These are phyloP conservation scores for Priceomyces castillae DNA, from an alignment of 805 yeast species.

Conservation along the genomic window DNA sequence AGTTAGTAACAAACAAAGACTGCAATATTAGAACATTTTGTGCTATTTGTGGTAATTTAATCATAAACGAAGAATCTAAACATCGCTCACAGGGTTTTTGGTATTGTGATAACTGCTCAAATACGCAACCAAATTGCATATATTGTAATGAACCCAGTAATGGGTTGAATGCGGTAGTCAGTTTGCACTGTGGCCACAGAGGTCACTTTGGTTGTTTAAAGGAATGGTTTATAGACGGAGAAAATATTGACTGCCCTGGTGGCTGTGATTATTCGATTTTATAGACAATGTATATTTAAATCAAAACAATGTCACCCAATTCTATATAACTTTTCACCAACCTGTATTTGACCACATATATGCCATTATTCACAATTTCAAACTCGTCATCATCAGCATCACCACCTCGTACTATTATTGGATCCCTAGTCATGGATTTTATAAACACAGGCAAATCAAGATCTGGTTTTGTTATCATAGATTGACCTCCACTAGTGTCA, in stretches of 20 bases:
- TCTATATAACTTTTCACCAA: conserved; percentile 31
- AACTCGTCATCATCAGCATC: conserved; percentile 47
- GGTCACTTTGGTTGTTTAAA: conserved; percentile 81
- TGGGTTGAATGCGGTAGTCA: conserved; percentile 59
- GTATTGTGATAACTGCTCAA: conserved; percentile 77
- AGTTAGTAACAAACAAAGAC: conserved; percentile 34
- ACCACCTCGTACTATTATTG: conserved; percentile 25
- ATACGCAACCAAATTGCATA: conserved; percentile 63
- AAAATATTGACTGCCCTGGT: conserved; percentile 73
- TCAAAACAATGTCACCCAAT: conserved; percentile 38
- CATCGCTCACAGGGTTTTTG: conserved; percentile 57
- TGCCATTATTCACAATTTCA: conserved; percentile 58
- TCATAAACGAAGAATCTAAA: conserved; percentile 58
- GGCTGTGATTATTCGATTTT: conserved; percentile 51
- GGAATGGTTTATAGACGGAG: conserved; percentile 69
- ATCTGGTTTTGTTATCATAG: conserved; percentile 82
- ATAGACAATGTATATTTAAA: conserved; percentile 15
- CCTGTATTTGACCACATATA: conserved; percentile 72
- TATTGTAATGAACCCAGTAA: conserved; percentile 75
- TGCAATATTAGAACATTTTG: conserved; percentile 52
- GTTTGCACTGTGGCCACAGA: conserved; percentile 77
- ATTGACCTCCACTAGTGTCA: conserved; percentile 56
- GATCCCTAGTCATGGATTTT: conserved; percentile 37
- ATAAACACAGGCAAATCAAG: conserved; percentile 75
- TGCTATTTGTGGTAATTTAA: conserved; percentile 54